phyloP scores from a whole-genome alignment of 805 yeast genomes.

The Kluyveromyces siamensis region DNA sequence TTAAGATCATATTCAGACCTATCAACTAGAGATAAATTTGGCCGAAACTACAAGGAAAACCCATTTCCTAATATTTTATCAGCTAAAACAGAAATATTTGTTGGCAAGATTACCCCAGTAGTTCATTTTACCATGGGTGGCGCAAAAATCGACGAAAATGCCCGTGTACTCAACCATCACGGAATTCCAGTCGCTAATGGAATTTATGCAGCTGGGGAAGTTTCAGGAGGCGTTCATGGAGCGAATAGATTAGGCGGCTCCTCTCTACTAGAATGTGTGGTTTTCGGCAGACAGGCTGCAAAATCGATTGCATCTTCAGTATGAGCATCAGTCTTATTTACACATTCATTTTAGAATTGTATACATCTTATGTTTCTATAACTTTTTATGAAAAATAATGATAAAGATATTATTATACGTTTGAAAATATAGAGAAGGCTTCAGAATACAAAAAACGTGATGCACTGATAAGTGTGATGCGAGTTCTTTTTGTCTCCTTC shows the following conservation, averaged over 20 bases:
- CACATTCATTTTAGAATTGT: too few relatives aligned
- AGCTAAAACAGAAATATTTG: slow-evolving; percentile 28
- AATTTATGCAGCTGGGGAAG: slow-evolving; percentile 57
- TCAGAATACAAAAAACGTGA: neutral
- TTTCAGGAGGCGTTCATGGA: slow-evolving; percentile 64
- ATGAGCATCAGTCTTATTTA: neutral
- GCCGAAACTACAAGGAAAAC: slow-evolving; percentile 29
- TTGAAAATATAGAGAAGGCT: too few relatives aligned
- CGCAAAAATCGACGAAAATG: slow-evolving; percentile 41
- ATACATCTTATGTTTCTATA: neutral
- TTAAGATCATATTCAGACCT: slow-evolving; percentile 16
- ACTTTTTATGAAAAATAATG: neutral
- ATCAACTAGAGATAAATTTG: slow-evolving; percentile 25
- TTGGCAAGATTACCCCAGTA: slow-evolving; percentile 50
- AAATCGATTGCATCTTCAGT: slow-evolving; percentile 16
- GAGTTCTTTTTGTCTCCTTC: slow-evolving; percentile 14
- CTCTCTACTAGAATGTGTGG: slow-evolving; percentile 50
- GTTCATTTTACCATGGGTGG: slow-evolving; percentile 67
- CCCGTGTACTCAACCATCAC: slow-evolving; percentile 34
- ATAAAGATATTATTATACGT: too few relatives aligned
- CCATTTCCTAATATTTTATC: slow-evolving; percentile 22
- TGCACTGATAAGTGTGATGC: neutral
- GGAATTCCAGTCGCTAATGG: slow-evolving; percentile 32
- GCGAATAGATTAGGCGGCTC: slow-evolving; percentile 53
- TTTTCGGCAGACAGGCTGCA: slow-evolving; percentile 48